Evolutionary conservation across 2,329 filamentous ascomycete genomes (phyloP).

Genomic region (Cladosporium austrohemisphaericum): DNA sequence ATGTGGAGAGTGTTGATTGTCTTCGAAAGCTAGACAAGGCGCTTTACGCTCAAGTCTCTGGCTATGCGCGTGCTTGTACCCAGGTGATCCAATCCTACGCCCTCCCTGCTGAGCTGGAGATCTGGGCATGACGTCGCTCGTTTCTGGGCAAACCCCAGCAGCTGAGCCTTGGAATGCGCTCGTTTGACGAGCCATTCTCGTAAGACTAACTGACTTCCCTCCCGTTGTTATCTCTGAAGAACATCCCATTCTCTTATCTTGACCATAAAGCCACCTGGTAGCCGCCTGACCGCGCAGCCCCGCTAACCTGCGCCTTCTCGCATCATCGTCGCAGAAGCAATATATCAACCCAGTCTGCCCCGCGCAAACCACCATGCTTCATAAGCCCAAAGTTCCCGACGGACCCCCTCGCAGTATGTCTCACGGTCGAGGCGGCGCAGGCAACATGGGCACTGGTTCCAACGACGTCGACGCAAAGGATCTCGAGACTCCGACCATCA

Average conservation of each 20-base stretch:
- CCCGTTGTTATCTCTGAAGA: neutral
- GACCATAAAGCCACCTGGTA: neutral
- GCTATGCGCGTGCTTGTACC: neutral
- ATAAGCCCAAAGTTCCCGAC: conserved; percentile 1
- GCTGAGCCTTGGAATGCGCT: conserved; percentile 8
- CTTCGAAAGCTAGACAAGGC: conserved; percentile 1
- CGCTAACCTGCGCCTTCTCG: neutral
- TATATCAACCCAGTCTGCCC: neutral
- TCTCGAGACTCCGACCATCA: conserved; percentile 78
- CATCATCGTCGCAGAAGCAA: conserved; percentile 1
- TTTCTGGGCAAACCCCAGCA: neutral
- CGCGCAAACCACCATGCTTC: neutral
- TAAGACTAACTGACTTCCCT: conserved; percentile 1
- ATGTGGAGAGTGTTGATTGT: neutral
- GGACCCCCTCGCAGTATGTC: conserved; percentile 5
- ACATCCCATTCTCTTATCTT: neutral
- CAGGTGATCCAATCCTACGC: conserved; percentile 1
- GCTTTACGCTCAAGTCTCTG: neutral
- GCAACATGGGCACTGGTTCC: conserved; percentile 46
- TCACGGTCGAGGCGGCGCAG: conserved; percentile 73
- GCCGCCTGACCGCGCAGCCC: neutral
- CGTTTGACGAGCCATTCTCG: conserved; percentile 7
- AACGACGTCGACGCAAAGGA: conserved; percentile 49
- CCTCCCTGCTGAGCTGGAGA: neutral
- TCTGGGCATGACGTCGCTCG: conserved; percentile 7